Evolutionary conservation across 306 rosid genomes (phyloP).

Genomic region (Casuarina cunninghamiana): DNA sequence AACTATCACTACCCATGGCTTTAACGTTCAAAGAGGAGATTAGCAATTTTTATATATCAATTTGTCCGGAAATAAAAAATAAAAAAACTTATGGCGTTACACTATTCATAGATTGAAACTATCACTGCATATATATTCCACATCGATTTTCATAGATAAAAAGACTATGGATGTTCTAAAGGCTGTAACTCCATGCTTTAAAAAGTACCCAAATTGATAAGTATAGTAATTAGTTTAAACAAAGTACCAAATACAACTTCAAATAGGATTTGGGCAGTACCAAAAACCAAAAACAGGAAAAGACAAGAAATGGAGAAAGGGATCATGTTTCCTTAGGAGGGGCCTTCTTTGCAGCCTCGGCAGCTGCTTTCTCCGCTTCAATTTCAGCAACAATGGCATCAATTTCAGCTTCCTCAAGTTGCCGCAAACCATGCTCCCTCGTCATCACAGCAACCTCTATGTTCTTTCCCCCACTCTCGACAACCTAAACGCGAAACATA

Average conservation of each 20-base stretch:
- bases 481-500: constrained; percentile 59
- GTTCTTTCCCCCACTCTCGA: constrained; percentile 98
- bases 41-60: too few relatives aligned
- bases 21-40: neutral
- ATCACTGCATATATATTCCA: neutral
- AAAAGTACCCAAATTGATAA: neutral
- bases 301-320: neutral
- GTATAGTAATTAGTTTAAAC: neutral
- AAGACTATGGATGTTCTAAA: neutral
- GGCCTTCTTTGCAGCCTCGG: constrained; percentile 97
- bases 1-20: too few relatives aligned
- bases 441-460: constrained; percentile 98
- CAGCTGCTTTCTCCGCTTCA: constrained; percentile 95
- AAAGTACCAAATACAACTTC: constrained; percentile 1
- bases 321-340: constrained; percentile 78
- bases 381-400: constrained; percentile 92
- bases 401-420: constrained; percentile 95
- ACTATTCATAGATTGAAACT: neutral
- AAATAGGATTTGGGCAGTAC: neutral
- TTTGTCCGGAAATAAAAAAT: too few relatives aligned
- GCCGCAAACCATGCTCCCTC: constrained; percentile 73
- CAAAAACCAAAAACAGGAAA: neutral
- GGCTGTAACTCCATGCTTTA: neutral
- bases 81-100: neutral
- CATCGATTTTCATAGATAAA: neutral